Percentiles rank a stretch among this genome's conserved stretches.
phyloP scores from a whole-genome alignment of 495 filamentous ascomycete genomes.

The Podospora comata region DNA sequence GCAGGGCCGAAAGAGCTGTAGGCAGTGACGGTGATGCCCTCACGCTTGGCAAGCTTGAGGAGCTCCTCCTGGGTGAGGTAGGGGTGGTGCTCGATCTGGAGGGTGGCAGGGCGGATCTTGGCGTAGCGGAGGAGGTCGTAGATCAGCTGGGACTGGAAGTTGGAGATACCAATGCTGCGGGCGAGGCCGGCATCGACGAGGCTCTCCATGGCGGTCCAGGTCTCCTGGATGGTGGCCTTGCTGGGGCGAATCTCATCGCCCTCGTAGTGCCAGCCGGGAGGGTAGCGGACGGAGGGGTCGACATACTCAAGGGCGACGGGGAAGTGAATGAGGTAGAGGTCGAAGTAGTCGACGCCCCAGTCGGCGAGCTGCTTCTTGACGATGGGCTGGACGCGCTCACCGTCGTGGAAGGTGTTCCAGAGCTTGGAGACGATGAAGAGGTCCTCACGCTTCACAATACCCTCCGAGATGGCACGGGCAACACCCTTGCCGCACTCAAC shows the following conservation, averaged over 20 bases:
- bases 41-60: slow-evolving; percentile 63
- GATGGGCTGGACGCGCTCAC: slow-evolving; percentile 68
- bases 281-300: slow-evolving; percentile 72
- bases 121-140: slow-evolving; percentile 86
- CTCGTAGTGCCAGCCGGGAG: slow-evolving; percentile 71
- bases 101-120: slow-evolving; percentile 68
- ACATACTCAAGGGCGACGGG: slow-evolving; percentile 77
- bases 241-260: slow-evolving; percentile 55
- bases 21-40: slow-evolving; percentile 78
- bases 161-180: slow-evolving; percentile 80
- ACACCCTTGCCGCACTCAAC: slow-evolving; percentile 79
- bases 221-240: slow-evolving; percentile 76
- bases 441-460: slow-evolving; percentile 78
- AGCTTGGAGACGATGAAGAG: slow-evolving; percentile 92
- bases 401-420: slow-evolving; percentile 86
- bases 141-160: slow-evolving; percentile 80
- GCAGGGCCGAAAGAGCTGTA: slow-evolving; percentile 90
- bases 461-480: slow-evolving; percentile 81
- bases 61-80: slow-evolving; percentile 81
- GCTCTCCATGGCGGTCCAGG: slow-evolving; percentile 84
- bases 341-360: slow-evolving; percentile 84
- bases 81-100: slow-evolving; percentile 98
- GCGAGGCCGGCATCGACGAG: slow-evolving; percentile 67
- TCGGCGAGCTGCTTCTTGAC: slow-evolving; percentile 68
- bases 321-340: slow-evolving; percentile 81